Evolutionary conservation across 176 grass and related monocot species (phyloP).

Genomic region (Phoenix roebelenii): DNA sequence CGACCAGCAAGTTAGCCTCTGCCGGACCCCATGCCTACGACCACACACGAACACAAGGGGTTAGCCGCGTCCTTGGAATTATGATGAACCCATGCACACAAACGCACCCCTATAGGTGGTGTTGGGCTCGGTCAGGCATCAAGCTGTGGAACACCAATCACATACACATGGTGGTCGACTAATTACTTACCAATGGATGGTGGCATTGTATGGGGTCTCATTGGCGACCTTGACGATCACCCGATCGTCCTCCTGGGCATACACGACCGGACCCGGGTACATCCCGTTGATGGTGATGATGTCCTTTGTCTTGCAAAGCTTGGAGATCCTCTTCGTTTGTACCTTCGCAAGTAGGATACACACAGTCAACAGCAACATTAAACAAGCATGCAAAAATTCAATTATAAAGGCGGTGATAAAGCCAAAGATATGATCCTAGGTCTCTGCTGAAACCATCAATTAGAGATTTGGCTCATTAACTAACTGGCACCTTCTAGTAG

Average conservation of each 20-base stretch:
- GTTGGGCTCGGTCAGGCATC: too few species aligned
- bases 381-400: too few species aligned
- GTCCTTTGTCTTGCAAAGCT: constrained; percentile 16
- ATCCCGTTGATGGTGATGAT: constrained; percentile 18
- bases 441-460: too few species aligned
- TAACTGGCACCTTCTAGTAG: too few species aligned
- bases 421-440: too few species aligned
- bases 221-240: constrained; percentile 29
- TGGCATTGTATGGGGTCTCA: constrained; percentile 11
- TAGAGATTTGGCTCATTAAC: too few species aligned
- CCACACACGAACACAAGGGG: background rate
- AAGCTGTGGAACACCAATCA: too few species aligned
- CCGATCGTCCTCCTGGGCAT: constrained; percentile 17
- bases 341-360: constrained; percentile 3
- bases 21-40: constrained; percentile 56
- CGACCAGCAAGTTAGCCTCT: constrained; percentile 52
- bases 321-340: constrained; percentile 13
- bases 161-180: too few species aligned
- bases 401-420: too few species aligned
- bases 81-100: background rate
- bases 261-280: constrained; percentile 12
- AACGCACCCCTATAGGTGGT: background rate
- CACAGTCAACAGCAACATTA: too few species aligned
- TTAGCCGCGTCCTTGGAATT: background rate
- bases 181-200: constrained; percentile 25